These are phyloP conservation scores for Cytospora schulzeri DNA, from an alignment of 2,329 filamentous ascomycete genomes.

Conservation along the genomic window DNA sequence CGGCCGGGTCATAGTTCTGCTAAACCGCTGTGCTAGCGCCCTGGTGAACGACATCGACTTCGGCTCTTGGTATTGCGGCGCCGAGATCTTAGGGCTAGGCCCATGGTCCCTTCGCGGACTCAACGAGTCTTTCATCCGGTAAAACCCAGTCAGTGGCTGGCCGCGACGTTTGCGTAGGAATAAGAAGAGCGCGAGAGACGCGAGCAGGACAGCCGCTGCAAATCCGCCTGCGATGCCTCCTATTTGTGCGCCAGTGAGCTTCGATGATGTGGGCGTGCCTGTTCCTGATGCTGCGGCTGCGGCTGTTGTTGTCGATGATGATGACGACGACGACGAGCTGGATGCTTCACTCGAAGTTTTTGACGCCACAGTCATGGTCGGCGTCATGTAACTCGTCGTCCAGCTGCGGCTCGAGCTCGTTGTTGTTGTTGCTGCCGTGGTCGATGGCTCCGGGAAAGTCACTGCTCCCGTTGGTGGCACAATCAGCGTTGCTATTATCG, in stretches of 20 bases:
- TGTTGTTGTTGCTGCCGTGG: slow-evolving; percentile 26
- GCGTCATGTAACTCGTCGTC: slow-evolving; percentile 22
- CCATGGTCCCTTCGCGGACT: slow-evolving; percentile 31
- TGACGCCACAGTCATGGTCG: slow-evolving; percentile 21
- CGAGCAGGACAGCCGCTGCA: slow-evolving; percentile 51
- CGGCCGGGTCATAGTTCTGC: slow-evolving; percentile 34
- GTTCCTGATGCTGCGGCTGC: slow-evolving; percentile 11
- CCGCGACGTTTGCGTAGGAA: slow-evolving; percentile 13
- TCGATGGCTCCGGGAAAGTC: slow-evolving; percentile 32
- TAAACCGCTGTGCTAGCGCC: slow-evolving; percentile 32
- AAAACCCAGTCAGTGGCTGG: slow-evolving; percentile 34
- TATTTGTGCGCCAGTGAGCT: slow-evolving; percentile 48
- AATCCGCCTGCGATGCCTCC: slow-evolving; percentile 61
- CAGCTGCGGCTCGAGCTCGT: slow-evolving; percentile 24
- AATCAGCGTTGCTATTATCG: slow-evolving; percentile 60
- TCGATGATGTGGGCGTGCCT: slow-evolving; percentile 6
- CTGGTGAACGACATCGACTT: slow-evolving; percentile 31
- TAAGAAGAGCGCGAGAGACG: slow-evolving; percentile 38
- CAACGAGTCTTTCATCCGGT: slow-evolving; percentile 42
- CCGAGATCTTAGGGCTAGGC: slow-evolving; percentile 45
- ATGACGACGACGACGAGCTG: not conserved
- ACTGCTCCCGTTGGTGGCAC: slow-evolving; percentile 42
- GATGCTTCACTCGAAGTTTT: slow-evolving; percentile 16
- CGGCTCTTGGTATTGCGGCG: slow-evolving; percentile 40
- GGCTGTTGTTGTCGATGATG: slow-evolving; percentile 3